These are phyloP conservation scores for Nicotiana attenuata DNA, from an alignment of 257 asterid genomes.

Conservation along the genomic window DNA sequence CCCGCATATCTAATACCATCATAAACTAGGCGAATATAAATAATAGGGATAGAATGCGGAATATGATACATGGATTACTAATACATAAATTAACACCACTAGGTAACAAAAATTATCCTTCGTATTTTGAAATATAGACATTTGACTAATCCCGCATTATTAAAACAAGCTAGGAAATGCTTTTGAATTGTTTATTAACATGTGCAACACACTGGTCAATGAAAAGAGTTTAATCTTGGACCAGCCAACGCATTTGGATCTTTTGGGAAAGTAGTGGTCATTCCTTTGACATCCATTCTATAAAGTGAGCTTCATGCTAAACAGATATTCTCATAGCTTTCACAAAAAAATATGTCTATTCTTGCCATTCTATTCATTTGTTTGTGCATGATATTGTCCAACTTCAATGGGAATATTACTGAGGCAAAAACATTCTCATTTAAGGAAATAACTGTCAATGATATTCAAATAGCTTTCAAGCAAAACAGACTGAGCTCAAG, in stretches of 20 bases:
- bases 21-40: no score
- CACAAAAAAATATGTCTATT: not conserved
- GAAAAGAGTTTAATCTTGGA: not conserved
- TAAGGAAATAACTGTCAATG: conserved; percentile 45
- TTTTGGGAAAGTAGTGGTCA: not conserved
- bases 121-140: no score
- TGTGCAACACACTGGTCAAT: not conserved
- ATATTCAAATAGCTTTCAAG: conserved; percentile 28
- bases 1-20: no score
- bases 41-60: no score
- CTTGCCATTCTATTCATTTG: not conserved
- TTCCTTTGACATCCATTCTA: not conserved
- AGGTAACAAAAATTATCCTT: no score
- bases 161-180: not conserved
- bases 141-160: no score
- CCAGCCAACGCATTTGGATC: not conserved
- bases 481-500: conserved; percentile 30
- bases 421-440: conserved; percentile 27
- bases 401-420: not conserved
- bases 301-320: not conserved
- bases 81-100: no score
- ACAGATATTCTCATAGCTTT: not conserved
- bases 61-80: no score
- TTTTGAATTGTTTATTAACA: not conserved
- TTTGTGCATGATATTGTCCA: not conserved